These are phyloP conservation scores for Coemansia pectinata DNA, from an alignment of 192 early-diverging fungal species.

Conservation along the genomic window DNA sequence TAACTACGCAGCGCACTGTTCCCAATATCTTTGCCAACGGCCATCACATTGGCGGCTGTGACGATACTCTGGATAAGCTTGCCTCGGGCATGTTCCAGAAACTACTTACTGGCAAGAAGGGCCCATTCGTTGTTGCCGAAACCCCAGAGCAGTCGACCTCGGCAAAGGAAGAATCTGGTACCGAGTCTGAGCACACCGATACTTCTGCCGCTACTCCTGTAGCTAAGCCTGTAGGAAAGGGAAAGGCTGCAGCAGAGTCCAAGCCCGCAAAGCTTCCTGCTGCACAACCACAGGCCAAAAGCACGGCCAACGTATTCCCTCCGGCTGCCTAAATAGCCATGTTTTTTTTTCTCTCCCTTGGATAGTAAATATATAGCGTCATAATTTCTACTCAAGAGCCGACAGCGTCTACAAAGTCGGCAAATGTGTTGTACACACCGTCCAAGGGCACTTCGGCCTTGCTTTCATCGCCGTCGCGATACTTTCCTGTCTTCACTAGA, in stretches of 20 bases:
- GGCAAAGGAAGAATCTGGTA: neutral
- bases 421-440: constrained; percentile 65
- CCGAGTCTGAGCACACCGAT: constrained; percentile 3
- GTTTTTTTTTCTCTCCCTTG: neutral
- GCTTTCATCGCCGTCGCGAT: constrained; percentile 70
- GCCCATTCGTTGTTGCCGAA: constrained; percentile 6
- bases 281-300: neutral
- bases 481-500: constrained; percentile 82
- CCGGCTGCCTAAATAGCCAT: neutral
- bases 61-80: constrained; percentile 56
- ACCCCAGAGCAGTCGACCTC: neutral
- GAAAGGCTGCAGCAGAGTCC: neutral
- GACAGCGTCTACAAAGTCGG: constrained; percentile 65
- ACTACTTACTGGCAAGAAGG: constrained; percentile 36
- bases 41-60: constrained; percentile 67
- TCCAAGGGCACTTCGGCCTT: constrained; percentile 50
- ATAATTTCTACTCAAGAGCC: constrained; percentile 8
- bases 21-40: constrained; percentile 73
- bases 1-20: constrained; percentile 71
- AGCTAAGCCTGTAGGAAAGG: neutral
- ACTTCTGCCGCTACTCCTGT: neutral
- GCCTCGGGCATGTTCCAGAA: constrained; percentile 54
- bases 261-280: neutral
- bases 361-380: neutral
- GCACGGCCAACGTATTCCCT: neutral